phyloP scores from a whole-genome alignment of 1,139 yeast species.

The Casaregolazyma lundiana region DNA sequence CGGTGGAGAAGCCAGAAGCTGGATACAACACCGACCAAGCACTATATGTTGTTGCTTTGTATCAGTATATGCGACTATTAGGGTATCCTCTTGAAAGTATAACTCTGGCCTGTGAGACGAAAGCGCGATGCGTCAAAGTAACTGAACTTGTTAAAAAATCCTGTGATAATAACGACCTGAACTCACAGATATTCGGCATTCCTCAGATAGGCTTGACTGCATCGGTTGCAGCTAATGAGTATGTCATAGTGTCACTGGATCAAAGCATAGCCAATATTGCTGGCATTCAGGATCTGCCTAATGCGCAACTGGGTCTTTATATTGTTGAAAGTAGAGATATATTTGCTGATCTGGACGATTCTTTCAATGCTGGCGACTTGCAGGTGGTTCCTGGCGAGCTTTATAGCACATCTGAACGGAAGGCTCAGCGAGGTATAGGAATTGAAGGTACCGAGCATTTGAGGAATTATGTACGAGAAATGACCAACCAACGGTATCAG shows the following conservation, averaged over 20 bases:
- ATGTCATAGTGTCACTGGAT: constrained; percentile 32
- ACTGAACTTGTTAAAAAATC: constrained; percentile 28
- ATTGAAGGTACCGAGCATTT: constrained; percentile 37
- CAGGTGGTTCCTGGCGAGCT: constrained; percentile 35
- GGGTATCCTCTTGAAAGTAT: constrained; percentile 43
- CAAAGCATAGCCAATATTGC: constrained; percentile 23
- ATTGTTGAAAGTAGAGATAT: constrained; percentile 31
- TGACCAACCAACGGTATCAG: constrained; percentile 28
- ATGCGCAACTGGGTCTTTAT: constrained; percentile 35
- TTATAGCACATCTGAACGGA: constrained; percentile 21
- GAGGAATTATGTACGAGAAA: constrained; percentile 36
- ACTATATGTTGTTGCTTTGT: constrained; percentile 46
- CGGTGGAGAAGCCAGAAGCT: constrained; percentile 18
- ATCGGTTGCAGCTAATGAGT: constrained; percentile 28
- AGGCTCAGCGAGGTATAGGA: constrained; percentile 21
- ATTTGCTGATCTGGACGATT: constrained; percentile 13
- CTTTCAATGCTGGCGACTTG: constrained; percentile 22
- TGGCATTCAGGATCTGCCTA: constrained; percentile 29
- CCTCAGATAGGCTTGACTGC: constrained; percentile 30
- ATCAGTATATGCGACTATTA: constrained; percentile 43
- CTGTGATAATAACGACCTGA: constrained; percentile 20
- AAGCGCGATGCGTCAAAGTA: constrained; percentile 36
- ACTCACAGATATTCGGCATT: constrained; percentile 27
- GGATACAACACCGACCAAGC: constrained; percentile 39
- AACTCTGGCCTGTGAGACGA: constrained; percentile 41